Conservation (phyloP, 345 rosid species). For the Geranium brycei region DNA sequence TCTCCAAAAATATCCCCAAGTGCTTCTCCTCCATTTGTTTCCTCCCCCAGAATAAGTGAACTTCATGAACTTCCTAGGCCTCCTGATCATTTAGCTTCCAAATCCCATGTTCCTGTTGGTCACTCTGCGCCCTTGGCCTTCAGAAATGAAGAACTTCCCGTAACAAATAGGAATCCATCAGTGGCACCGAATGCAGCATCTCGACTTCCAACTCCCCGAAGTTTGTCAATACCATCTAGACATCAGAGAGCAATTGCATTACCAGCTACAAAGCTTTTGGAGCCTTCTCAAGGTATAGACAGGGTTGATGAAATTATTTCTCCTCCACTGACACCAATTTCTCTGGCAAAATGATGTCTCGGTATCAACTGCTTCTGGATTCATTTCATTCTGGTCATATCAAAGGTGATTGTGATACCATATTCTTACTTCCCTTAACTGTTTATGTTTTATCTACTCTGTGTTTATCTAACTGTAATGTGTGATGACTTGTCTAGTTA, state of each 20-base stretch:
- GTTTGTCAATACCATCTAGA: constrained; percentile 81
- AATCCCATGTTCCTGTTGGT: constrained; percentile 39
- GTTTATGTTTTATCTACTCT: background rate
- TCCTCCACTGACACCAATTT: constrained; percentile 74
- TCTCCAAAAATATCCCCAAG: constrained; percentile 67
- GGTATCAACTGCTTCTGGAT: constrained; percentile 23
- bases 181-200: constrained; percentile 37
- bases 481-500: too few species aligned
- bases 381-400: constrained; percentile 38
- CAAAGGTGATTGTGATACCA: constrained; percentile 40
- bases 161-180: constrained; percentile 25
- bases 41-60: constrained; percentile 69
- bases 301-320: constrained; percentile 37
- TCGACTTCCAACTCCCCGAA: constrained; percentile 74
- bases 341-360: constrained; percentile 29
- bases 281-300: constrained; percentile 24
- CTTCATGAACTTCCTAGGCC: constrained; percentile 97
- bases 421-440: background rate
- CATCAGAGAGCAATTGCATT: constrained; percentile 52
- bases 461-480: background rate
- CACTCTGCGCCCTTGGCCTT: constrained; percentile 74
- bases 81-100: constrained; percentile 35
- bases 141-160: constrained; percentile 47
- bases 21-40: constrained; percentile 71
- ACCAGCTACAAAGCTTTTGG: constrained; percentile 29